phyloP scores from a whole-genome alignment of 1,284 basidiomycete species.

The Wallemia hederae region DNA sequence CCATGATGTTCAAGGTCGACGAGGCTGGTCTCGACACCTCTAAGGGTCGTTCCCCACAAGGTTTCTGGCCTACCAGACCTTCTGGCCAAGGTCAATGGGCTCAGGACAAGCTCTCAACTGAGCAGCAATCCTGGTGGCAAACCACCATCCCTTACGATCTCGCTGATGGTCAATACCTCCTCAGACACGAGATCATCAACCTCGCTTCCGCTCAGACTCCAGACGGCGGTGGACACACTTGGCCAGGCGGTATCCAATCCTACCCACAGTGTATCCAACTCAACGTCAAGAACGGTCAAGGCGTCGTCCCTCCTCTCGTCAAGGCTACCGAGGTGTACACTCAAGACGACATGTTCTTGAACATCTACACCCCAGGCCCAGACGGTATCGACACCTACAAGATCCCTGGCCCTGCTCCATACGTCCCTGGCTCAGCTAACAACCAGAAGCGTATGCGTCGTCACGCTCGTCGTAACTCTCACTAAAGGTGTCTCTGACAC shows the following conservation, averaged over 20 bases:
- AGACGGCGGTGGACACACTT: neutral
- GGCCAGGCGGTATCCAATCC: constrained; percentile 1
- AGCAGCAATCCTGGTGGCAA: neutral
- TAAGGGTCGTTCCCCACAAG: neutral
- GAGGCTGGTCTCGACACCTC: neutral
- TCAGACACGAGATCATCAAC: neutral
- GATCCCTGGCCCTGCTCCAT: neutral
- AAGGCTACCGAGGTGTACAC: neutral
- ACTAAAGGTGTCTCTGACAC: neutral
- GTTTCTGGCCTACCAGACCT: neutral
- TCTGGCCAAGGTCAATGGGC: constrained; percentile 1
- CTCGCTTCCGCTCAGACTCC: neutral
- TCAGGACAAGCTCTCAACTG: neutral
- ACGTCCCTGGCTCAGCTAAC: neutral
- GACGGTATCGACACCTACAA: neutral
- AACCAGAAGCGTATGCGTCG: neutral
- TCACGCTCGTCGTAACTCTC: neutral
- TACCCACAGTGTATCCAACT: constrained; percentile 1
- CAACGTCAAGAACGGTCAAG: neutral
- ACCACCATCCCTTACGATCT: neutral
- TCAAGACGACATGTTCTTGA: neutral
- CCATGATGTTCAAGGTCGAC: neutral
- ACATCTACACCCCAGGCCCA: neutral
- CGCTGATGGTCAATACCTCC: neutral
- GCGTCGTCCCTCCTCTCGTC: neutral